phyloP scores from a whole-genome alignment of 2,329 filamentous ascomycete species.

The Fusarium neocosmosporiellum region DNA sequence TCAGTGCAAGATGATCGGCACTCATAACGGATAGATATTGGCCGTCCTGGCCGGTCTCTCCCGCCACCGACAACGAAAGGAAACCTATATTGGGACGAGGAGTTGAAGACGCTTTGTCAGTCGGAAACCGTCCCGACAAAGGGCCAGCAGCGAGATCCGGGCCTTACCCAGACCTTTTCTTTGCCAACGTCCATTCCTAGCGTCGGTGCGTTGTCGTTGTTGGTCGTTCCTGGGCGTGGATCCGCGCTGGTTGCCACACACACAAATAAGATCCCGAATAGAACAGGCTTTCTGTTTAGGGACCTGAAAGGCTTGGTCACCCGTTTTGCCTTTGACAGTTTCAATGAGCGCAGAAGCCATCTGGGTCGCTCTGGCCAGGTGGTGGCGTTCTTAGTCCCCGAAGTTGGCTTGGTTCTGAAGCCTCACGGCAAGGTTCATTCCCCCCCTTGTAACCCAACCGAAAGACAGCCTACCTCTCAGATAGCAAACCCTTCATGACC shows the following conservation, averaged over 20 bases:
- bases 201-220: conserved; percentile 14
- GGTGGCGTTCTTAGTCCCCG: conserved; percentile 29
- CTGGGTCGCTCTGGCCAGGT: conserved; percentile 15
- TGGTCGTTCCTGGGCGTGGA: conserved; percentile 17
- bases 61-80: conserved; percentile 8
- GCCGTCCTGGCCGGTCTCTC: neutral
- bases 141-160: conserved; percentile 25
- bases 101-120: conserved; percentile 35
- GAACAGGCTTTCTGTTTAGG: conserved; percentile 4
- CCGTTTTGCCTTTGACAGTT: neutral
- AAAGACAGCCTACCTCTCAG: conserved; percentile 42
- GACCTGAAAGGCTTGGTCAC: conserved; percentile 19
- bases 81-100: conserved; percentile 17
- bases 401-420: conserved; percentile 23
- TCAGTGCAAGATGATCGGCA: neutral
- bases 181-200: conserved; percentile 19
- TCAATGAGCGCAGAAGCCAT: conserved; percentile 23
- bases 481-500: conserved; percentile 64
- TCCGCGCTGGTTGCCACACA: conserved; percentile 26
- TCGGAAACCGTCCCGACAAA: conserved; percentile 27
- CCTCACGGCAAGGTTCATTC: conserved; percentile 18
- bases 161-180: neutral
- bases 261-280: conserved; percentile 7
- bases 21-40: conserved; percentile 29
- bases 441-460: conserved; percentile 11